Evolutionary conservation across 345 rosid genomes (phyloP), one percentile per base, ranked within the genome.

Genomic region (Barbarea vulgaris): DNA sequence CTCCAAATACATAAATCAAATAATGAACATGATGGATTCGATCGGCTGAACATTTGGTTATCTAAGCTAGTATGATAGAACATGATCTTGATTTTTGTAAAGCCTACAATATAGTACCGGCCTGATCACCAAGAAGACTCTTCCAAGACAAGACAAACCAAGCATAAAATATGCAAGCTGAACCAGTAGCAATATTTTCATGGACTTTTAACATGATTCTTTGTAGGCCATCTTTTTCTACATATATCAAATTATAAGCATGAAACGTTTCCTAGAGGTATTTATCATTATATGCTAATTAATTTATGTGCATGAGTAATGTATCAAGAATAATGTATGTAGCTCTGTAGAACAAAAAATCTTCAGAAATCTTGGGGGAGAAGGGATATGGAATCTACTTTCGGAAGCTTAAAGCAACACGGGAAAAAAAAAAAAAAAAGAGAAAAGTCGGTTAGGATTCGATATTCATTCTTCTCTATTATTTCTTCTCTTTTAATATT

Each of bases 301-400:
- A 66, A 48, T 31, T 11, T 50, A 48, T 37, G 50, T 42, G 27
- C 34, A 57, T 55, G 39, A 56, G 19, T 58, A 44, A 47, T n/a
- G 12, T 47, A 47, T 55, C 1, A 52, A 37, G 46, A 53, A 37
- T 33, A 13, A 50, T 9, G 9, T 18, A 44, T 42, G 57, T n/a
- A 27, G 13, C n/a, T n/a, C 18, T 37, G 47, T 52, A 51, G 60
- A 27, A n/a, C n/a, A 14, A 11, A 36, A 73, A n/a, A 57, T 58
- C 60, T 57, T 24, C 17, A 33, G 41, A 53, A 76, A 54, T 62
- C 75, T 46, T 76, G 59, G 64, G 80, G 47, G 64, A 62, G 70
- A 76, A 76, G 75, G 19, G 39, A 69, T 44, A 69, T 36, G 58
- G 75, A 63, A 76, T 76, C 75, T 62, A 41, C 64, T 76, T 69